These are phyloP conservation scores for Solanum acaule DNA, from an alignment of 257 asterid species.

Conservation along the genomic window DNA sequence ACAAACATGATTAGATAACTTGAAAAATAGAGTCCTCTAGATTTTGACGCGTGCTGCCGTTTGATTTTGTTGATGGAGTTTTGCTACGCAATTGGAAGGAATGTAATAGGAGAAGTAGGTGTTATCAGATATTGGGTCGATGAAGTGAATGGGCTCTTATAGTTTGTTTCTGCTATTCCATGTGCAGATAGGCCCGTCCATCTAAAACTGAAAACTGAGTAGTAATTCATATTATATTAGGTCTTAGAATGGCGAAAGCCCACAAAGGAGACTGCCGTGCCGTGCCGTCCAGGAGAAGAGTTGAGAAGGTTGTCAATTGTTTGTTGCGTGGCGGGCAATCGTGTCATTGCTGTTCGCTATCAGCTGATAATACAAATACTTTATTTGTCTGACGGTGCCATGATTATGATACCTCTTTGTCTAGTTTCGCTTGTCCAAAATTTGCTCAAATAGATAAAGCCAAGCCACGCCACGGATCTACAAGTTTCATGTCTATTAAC, in stretches of 20 bases:
- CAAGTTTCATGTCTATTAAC: background rate
- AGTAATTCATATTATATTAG: too few relatives aligned
- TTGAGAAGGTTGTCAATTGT: background rate
- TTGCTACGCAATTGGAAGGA: background rate
- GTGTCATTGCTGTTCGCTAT: background rate
- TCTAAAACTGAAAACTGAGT: background rate
- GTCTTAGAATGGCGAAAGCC: background rate
- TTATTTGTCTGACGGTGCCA: background rate
- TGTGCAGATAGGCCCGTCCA: background rate
- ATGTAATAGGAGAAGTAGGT: background rate
- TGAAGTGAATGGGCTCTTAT: background rate
- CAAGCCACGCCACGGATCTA: background rate
- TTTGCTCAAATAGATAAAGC: background rate
- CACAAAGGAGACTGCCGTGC: background rate
- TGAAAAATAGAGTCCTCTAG: background rate
- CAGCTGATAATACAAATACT: background rate
- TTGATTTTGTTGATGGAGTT: background rate
- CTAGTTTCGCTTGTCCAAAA: background rate
- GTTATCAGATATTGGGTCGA: background rate
- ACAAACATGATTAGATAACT: background rate
- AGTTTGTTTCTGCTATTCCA: background rate
- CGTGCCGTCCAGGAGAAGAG: background rate
- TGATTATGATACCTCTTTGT: background rate
- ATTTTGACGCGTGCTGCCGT: background rate
- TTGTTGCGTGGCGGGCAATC: background rate